Conservation (phyloP, 2,329 filamentous ascomycete species). For the Pseudopyrenochaeta lycopersici region DNA sequence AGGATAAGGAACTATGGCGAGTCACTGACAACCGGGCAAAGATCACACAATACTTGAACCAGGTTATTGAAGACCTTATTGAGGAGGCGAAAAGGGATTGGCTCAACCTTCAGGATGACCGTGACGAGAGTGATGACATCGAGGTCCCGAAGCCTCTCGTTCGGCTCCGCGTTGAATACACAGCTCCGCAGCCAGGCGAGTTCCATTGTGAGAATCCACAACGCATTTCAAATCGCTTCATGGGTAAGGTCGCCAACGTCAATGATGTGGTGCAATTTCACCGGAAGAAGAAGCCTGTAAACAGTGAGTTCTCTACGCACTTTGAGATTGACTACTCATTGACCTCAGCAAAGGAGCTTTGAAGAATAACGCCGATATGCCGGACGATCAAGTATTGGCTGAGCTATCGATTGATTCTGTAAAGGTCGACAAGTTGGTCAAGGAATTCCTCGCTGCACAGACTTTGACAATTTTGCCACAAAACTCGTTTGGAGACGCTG, state of each 20-base stretch:
- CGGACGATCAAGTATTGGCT: conserved; percentile 70
- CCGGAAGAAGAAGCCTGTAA: conserved; percentile 76
- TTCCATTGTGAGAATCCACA: conserved; percentile 96
- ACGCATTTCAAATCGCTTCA: conserved; percentile 91
- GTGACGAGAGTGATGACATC: conserved; percentile 63
- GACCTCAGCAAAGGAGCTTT: conserved; percentile 49
- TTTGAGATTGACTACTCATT: background rate
- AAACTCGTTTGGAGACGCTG: conserved; percentile 90
- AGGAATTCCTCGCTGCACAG: conserved; percentile 86
- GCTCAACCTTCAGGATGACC: conserved; percentile 72
- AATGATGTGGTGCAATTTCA: conserved; percentile 95
- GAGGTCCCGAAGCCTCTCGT: conserved; percentile 82
- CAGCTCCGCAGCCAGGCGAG: conserved; percentile 81
- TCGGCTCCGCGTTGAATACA: conserved; percentile 89
- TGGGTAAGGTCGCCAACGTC: conserved; percentile 88
- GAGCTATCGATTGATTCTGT: conserved; percentile 75
- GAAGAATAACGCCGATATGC: conserved; percentile 64
- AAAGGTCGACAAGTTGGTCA: conserved; percentile 87
- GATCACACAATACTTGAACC: conserved; percentile 78
- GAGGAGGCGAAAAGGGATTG: conserved; percentile 83
- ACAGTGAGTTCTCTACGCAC: conserved; percentile 22
- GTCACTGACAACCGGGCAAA: conserved; percentile 84
- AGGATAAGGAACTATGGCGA: conserved; percentile 77
- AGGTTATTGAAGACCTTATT: conserved; percentile 86
- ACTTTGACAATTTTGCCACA: conserved; percentile 92